Evolutionary conservation across 345 rosid genomes (phyloP).

Genomic region (Eucalyptus erythrocorys): DNA sequence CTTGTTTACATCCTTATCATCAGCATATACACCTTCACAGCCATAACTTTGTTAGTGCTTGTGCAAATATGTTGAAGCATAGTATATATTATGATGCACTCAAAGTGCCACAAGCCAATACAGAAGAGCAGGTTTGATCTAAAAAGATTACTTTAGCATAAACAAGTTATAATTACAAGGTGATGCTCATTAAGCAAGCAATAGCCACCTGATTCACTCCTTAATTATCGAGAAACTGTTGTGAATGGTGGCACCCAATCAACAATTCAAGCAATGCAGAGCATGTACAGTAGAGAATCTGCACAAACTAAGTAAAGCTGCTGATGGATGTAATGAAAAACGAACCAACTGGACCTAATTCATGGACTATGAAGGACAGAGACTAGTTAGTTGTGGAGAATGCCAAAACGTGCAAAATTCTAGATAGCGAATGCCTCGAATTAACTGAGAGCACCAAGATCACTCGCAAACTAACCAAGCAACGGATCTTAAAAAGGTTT

Average conservation of each 20-base stretch:
- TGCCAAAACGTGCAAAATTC: background rate
- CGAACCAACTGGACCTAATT: background rate
- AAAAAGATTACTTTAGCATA: background rate
- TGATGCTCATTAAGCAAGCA: background rate
- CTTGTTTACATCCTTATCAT: slow-evolving; percentile 43
- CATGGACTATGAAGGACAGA: background rate
- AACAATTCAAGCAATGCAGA: background rate
- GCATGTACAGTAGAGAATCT: background rate
- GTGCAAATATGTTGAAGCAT: background rate
- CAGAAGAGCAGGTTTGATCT: background rate
- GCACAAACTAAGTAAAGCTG: background rate
- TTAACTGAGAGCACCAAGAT: background rate
- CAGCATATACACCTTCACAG: slow-evolving; percentile 65
- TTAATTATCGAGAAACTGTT: background rate
- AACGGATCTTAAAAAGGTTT: background rate
- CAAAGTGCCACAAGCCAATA: background rate
- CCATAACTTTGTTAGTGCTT: background rate
- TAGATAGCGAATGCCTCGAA: background rate
- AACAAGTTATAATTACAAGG: background rate
- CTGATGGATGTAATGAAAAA: background rate
- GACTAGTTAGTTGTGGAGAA: background rate
- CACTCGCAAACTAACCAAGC: background rate
- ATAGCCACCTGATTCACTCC: background rate
- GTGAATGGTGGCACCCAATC: background rate
- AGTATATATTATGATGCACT: background rate